Percentiles rank a stretch among this genome's conserved stretches.
Evolutionary conservation across 768 basidiomycete genomes (phyloP).

Genomic region (Naematelia aurantialba): DNA sequence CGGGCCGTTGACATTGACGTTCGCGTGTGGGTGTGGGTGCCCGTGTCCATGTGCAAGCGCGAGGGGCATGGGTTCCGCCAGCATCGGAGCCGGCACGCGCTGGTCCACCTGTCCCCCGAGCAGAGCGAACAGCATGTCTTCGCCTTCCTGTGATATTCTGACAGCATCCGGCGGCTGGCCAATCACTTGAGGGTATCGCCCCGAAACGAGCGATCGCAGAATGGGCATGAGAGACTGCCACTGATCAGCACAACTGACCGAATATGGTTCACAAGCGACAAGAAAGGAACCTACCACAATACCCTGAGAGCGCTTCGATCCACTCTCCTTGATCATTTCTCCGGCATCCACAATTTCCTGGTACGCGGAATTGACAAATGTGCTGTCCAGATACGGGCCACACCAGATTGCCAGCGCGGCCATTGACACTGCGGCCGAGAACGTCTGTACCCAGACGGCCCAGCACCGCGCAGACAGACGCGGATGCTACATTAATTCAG

Average conservation of each 20-base stretch:
- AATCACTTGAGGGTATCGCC: constrained; percentile 33
- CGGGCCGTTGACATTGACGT: too few relatives aligned
- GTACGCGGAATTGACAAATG: constrained; percentile 32
- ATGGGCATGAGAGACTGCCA: constrained; percentile 31
- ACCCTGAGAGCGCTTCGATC: constrained; percentile 26
- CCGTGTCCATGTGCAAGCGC: not conserved
- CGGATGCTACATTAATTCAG: constrained; percentile 20
- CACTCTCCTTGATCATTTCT: constrained; percentile 39
- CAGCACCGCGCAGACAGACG: constrained; percentile 31
- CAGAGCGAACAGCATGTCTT: constrained; percentile 43
- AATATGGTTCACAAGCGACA: not conserved
- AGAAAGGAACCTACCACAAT: constrained; percentile 26
- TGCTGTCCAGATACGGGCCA: constrained; percentile 33
- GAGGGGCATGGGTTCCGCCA: not conserved
- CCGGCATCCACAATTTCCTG: constrained; percentile 33
- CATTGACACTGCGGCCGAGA: constrained; percentile 42
- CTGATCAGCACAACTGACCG: not conserved
- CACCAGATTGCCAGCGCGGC: constrained; percentile 44
- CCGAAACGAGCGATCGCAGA: constrained; percentile 28
- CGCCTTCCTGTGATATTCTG: constrained; percentile 26
- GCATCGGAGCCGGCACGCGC: not conserved
- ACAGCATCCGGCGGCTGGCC: constrained; percentile 13
- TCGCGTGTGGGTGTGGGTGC: not conserved
- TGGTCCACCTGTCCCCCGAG: constrained; percentile 38
- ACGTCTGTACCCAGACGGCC: constrained; percentile 44